Evolutionary conservation across 768 basidiomycete species (phyloP), one percentile per base, ranked within the genome.

Genomic region (Cystobasidium ongulense): DNA sequence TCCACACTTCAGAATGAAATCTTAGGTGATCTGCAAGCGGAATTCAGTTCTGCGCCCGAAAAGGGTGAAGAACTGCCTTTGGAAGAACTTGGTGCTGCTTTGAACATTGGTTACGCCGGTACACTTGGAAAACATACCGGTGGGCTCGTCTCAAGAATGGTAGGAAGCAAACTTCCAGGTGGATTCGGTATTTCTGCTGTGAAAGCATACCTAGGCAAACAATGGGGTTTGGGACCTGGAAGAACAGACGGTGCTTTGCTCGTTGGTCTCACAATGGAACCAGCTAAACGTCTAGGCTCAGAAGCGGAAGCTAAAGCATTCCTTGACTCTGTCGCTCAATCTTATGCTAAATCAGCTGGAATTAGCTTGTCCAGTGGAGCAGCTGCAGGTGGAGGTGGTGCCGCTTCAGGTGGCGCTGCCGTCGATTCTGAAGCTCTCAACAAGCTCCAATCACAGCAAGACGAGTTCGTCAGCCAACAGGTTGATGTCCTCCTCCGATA

Each of bases 1-100:
- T 98, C 95, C 21, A 99, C 96, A 0, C 84, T 99, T 74, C 96
- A 98, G 83, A 99, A 99, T 81, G 96, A 99, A 81, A 97, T 99
- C 75, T 84, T 99, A 53, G 96, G 96, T 59, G 96, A 98, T 80
- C 85, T 99, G 43, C 93, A 96, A 80, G 87, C 91, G 78, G 96
- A 99, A 81, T 99, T 99, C 81, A 79, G 88, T 2, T 90, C 91
- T 8, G 92, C 95, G 0, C 96, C 96, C 0, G 96, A 99, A 84
- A 99, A 98, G 84, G 93, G 91, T 11, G 96, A 99, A 81, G 96
- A 99, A 78, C 86, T 99, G 50, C 89, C 96, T 39, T 87, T 99
- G 63, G 93, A 97, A 77, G 96, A 99, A 80, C 88, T 99, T 11
- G 96, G 93, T 50, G 86, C 92, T 33, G 88, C 91, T 18, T 84